Conservation (phyloP, 148 eudicot species). For the Rhododendron molle region DNA sequence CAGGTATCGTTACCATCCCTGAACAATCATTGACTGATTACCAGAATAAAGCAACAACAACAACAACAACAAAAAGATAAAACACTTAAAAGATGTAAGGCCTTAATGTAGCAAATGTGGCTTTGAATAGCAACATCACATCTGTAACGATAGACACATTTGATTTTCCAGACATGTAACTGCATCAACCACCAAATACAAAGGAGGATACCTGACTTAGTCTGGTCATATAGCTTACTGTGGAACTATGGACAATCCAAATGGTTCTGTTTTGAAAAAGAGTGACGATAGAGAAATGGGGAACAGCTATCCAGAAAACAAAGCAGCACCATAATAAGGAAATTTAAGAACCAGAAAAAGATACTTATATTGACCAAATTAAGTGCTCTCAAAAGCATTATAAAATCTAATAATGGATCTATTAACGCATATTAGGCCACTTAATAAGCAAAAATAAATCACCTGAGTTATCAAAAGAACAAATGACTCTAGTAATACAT, state of each 20-base stretch:
- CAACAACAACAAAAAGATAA: neutral
- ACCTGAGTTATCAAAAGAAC: too few species aligned
- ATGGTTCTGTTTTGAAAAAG: neutral
- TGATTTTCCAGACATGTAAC: constrained; percentile 41
- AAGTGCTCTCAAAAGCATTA: neutral
- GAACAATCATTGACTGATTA: neutral
- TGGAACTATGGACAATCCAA: neutral
- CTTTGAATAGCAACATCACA: constrained; percentile 8
- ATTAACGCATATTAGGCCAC: neutral
- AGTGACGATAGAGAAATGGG: too few species aligned
- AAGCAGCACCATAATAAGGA: neutral
- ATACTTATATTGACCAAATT: neutral
- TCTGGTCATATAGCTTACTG: constrained; percentile 16
- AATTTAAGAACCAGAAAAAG: neutral
- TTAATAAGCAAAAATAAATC: too few species aligned
- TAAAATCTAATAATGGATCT: neutral
- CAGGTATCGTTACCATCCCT: neutral
- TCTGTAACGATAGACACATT: constrained; percentile 32
- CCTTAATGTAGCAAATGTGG: constrained; percentile 28
- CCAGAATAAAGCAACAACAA: neutral
- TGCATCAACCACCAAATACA: constrained; percentile 24
- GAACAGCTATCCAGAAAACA: neutral
- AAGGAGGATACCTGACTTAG: constrained; percentile 34
- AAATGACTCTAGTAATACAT: neutral
- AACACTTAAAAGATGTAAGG: neutral